Evolutionary conservation across 352 stramenopile genomes (phyloP).

Genomic region (Globisporangium cylindrosporum): DNA sequence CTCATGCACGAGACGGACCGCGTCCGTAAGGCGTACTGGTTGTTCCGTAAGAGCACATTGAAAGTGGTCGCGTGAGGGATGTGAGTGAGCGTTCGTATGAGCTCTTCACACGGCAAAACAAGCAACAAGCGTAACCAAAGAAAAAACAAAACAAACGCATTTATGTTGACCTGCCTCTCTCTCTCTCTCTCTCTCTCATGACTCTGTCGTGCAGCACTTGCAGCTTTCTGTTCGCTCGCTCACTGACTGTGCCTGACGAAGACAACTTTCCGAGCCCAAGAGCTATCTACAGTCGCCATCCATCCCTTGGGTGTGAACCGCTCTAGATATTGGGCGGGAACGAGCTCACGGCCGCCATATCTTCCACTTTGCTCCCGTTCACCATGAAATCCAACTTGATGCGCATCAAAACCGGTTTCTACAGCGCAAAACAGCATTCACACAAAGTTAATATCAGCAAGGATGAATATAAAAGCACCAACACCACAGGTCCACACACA

Average conservation of each 20-base stretch:
- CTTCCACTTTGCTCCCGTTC: constrained; percentile 82
- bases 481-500: neutral
- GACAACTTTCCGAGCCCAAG: neutral
- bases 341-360: constrained; percentile 77
- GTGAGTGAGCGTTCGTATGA: constrained; percentile 19
- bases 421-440: constrained; percentile 10
- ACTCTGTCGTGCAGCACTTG: neutral
- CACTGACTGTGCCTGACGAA: neutral
- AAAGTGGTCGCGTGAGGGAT: constrained; percentile 20
- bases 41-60: constrained; percentile 54
- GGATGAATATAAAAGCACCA: neutral
- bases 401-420: constrained; percentile 88
- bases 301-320: neutral
- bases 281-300: neutral
- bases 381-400: constrained; percentile 83
- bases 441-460: neutral
- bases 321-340: constrained; percentile 73
- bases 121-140: neutral
- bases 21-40: constrained; percentile 72
- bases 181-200: constrained; percentile 1
- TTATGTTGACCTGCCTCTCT: constrained; percentile 14
- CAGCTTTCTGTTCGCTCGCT: neutral
- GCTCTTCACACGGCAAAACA: neutral
- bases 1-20: constrained; percentile 75
- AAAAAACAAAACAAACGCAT: constrained; percentile 14